Conservation (phyloP, 2,329 filamentous ascomycete species). For the Sordariomycetes sp. region DNA sequence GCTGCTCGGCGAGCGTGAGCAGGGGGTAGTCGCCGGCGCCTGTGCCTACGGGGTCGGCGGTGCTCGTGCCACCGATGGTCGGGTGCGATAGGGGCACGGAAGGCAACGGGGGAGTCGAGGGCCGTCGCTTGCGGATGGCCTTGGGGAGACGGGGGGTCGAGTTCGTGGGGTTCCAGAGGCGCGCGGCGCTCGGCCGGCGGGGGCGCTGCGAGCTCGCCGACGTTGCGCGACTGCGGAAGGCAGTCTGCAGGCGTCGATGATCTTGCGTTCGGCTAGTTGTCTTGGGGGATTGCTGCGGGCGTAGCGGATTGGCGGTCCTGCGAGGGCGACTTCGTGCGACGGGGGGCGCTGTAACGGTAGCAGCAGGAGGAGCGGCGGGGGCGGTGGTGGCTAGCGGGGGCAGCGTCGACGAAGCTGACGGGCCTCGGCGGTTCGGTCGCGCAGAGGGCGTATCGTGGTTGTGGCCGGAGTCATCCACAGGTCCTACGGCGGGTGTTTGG, state of each 20-base stretch:
- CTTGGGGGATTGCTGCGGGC: not conserved
- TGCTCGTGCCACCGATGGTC: conserved; percentile 23
- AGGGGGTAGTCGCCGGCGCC: conserved; percentile 38
- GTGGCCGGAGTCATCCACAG: conserved; percentile 1
- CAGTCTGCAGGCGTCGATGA: conserved; percentile 12
- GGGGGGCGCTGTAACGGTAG: not conserved
- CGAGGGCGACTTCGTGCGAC: not conserved
- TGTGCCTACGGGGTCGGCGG: conserved; percentile 23
- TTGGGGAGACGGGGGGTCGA: conserved; percentile 37
- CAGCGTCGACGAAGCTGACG: not conserved
- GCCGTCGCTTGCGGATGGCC: conserved; percentile 28
- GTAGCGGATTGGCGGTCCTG: conserved; percentile 5
- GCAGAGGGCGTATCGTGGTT: not conserved
- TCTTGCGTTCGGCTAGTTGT: not conserved
- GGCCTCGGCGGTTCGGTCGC: not conserved
- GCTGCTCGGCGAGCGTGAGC: conserved; percentile 38
- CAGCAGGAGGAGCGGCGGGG: not conserved
- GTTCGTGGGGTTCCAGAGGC: conserved; percentile 52
- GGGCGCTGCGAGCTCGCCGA: conserved; percentile 18
- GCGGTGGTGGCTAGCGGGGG: not conserved
- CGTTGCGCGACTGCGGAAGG: conserved; percentile 32
- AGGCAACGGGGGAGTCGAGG: conserved; percentile 43
- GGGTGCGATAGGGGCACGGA: conserved; percentile 37
- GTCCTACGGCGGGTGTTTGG: conserved; percentile 6
- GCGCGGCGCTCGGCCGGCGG: conserved; percentile 32